Base-by-base conservation (phyloP, 192 early-diverging fungal genomes). In the Podila epicladia region DNA sequence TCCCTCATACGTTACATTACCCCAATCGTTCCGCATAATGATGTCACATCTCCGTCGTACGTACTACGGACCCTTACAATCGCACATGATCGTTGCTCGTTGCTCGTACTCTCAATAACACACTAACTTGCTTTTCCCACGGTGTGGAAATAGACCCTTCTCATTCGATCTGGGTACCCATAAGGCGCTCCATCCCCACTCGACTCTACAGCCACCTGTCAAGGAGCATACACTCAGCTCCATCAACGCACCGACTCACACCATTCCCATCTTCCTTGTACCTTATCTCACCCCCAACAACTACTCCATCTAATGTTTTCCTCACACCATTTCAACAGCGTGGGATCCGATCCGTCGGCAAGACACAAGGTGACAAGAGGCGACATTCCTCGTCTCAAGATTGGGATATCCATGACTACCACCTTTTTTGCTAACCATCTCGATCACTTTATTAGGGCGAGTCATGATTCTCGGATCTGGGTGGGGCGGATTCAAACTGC, bases 401-500 rank as follows among this genome's bases (percentile, higher is more conserved):
- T 49, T 17, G 2, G 2, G 64, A 66, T 28, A 48, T 64, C 62
- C 82, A 33, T 51, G 72, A 31, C 77, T 83, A 20, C 65, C 83
- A n/a, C 75, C 79, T 69, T 62, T 69, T 62, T 83, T 58, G 71
- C 75, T 75, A 35, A 38, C 32, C 37, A 50, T 22, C 22, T 45
- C 3, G 17, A 33, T 62, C 38, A 28, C 20, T 2, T 31, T 13
- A 48, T 20, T 28, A 74, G 73, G 67, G n/a, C 51, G 63, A 37
- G 60, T 80, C 15, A 69, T 75, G 60, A 76, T 85, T 28, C 69
- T 82, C 82, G 89, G 89, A 12, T 90, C 89, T 29, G 89, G 89
- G 65, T 90, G 89, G 89, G 87, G 87, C 73, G 92, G 94, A 9
- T 94, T 92, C 67, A 92, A 93, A 53, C 68, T 96, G 22, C 73